phyloP scores from a whole-genome alignment of 768 basidiomycete genomes.

The Hericium coralloides region DNA sequence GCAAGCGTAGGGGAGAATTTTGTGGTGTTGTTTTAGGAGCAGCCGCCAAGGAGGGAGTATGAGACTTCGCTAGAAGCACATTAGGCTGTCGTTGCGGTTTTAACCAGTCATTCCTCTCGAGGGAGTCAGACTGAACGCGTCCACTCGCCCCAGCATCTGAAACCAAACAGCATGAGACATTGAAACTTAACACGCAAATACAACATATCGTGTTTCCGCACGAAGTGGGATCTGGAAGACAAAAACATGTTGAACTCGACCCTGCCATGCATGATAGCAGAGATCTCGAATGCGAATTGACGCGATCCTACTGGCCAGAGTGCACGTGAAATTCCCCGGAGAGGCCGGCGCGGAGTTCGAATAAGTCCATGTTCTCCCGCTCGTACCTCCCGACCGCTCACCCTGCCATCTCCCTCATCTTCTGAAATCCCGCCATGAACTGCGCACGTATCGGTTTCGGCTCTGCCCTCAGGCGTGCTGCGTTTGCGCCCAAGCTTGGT shows the following conservation, averaged over 20 bases:
- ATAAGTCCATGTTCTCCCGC: not conserved
- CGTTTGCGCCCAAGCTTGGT: constrained; percentile 28
- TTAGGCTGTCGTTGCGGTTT: no score
- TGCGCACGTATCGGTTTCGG: constrained; percentile 47
- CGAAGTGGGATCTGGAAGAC: no score
- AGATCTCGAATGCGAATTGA: not conserved
- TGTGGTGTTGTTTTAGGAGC: no score
- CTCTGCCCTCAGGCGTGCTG: constrained; percentile 43
- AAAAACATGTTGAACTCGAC: not conserved
- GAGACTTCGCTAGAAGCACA: no score
- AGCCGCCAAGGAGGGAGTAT: no score
- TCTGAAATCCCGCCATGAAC: constrained; percentile 23
- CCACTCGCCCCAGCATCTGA: not conserved
- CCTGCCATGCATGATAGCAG: not conserved
- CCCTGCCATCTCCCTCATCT: not conserved
- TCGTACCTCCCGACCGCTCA: not conserved
- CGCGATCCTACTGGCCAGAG: not conserved
- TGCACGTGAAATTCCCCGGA: not conserved
- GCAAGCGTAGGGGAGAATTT: no score
- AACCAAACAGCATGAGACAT: not conserved
- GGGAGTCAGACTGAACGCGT: not conserved
- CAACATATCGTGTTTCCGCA: not conserved
- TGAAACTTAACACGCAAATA: not conserved
- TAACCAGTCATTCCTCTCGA: no score
- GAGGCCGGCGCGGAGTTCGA: not conserved